phyloP scores from a whole-genome alignment of 768 basidiomycete species.

The Tylopilus balloui region DNA sequence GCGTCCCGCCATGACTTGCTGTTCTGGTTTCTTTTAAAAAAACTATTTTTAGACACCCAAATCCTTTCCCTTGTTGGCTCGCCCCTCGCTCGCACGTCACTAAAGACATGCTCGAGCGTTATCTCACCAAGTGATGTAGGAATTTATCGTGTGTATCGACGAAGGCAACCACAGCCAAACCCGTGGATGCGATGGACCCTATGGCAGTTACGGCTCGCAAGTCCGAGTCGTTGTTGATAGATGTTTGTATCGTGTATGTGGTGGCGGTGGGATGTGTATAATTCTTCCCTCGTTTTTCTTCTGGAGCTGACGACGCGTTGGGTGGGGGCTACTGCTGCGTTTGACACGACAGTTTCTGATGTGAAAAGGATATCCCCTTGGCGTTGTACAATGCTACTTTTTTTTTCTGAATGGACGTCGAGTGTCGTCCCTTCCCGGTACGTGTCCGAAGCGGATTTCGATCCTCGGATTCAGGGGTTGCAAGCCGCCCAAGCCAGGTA shows the following conservation, averaged over 20 bases:
- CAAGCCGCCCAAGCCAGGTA: too few relatives aligned
- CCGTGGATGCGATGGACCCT: too few relatives aligned
- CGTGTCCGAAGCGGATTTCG: too few relatives aligned
- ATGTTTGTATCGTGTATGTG: not conserved
- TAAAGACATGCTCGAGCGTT: not conserved
- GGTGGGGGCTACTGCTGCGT: too few relatives aligned
- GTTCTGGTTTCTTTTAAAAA: not conserved
- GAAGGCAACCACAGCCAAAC: too few relatives aligned
- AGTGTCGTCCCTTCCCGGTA: too few relatives aligned
- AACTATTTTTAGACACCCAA: not conserved
- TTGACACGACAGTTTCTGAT: not conserved
- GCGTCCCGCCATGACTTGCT: not conserved
- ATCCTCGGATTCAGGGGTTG: too few relatives aligned
- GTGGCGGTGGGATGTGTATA: too few relatives aligned
- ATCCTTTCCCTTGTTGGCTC: not conserved
- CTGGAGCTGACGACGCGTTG: too few relatives aligned
- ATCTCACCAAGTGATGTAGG: not conserved
- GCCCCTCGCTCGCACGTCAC: not conserved
- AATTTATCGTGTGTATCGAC: not conserved
- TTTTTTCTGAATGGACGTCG: too few relatives aligned
- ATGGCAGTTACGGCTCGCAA: too few relatives aligned
- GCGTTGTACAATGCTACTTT: not conserved
- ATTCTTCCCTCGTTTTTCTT: too few relatives aligned
- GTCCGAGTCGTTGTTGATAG: not conserved
- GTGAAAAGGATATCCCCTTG: not conserved